phyloP scores from a whole-genome alignment of 768 basidiomycete species.

The Lentinula aciculospora region DNA sequence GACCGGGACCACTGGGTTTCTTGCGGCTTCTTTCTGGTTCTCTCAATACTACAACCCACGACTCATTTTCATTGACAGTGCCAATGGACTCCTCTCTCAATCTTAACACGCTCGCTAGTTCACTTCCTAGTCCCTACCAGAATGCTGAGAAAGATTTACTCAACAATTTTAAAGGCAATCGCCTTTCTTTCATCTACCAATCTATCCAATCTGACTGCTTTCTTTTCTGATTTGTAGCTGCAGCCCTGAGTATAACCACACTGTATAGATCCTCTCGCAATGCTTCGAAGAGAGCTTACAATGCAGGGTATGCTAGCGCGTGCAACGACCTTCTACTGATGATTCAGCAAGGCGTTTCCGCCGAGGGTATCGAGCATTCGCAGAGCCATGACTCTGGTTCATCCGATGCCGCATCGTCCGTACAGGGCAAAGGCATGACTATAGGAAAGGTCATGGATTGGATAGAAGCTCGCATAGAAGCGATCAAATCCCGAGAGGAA shows the following conservation, averaged over 20 bases:
- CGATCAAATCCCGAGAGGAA: conserved; percentile 66
- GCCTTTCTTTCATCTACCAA: conserved; percentile 3
- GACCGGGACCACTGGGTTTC: not conserved
- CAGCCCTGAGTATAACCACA: conserved; percentile 79
- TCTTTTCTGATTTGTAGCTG: conserved; percentile 57
- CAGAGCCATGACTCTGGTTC: conserved; percentile 24
- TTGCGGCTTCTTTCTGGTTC: not conserved
- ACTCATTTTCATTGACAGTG: not conserved
- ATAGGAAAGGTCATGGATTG: conserved; percentile 82
- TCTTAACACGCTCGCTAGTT: conserved; percentile 72
- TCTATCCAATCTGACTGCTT: conserved; percentile 13
- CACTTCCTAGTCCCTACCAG: conserved; percentile 65
- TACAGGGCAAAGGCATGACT: conserved; percentile 56
- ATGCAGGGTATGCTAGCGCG: conserved; percentile 73
- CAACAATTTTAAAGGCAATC: conserved; percentile 74
- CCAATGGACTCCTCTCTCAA: conserved; percentile 46
- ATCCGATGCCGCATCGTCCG: conserved; percentile 3
- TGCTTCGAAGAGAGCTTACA: conserved; percentile 76
- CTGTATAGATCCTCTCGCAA: conserved; percentile 76
- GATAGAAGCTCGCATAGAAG: conserved; percentile 77
- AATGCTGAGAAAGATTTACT: conserved; percentile 78
- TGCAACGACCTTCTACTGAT: conserved; percentile 77
- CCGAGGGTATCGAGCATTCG: conserved; percentile 37
- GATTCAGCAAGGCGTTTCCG: conserved; percentile 80
- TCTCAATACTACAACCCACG: not conserved